Evolutionary conservation across 768 basidiomycete species (phyloP), one percentile per base, ranked within the genome.

Genomic region (Leccinum arenicola): DNA sequence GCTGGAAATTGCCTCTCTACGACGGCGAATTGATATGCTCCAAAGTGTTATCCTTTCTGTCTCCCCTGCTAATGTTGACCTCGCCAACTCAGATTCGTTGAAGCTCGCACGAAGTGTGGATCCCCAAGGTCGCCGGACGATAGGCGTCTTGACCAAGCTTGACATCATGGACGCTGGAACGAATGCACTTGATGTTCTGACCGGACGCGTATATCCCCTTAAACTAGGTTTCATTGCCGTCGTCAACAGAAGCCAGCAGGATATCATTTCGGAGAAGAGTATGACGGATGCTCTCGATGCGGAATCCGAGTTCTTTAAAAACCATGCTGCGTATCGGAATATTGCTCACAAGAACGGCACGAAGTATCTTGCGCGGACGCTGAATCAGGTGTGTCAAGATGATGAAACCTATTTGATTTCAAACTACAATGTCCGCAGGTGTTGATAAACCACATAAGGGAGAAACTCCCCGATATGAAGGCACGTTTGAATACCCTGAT

Each of bases 151-250:
- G 53, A 96, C 96, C 14, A 99, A 99, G 75, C 84, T 98, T 35
- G 97, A 99, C 76, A 82, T 99, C 50, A 99, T 99, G 97, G 97
- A 98, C 68, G 95, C 95, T 6, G 97, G 97, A 29, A 99, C 97
- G 36, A 98, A 99, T 72, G 97, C 97, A 21, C 77, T 95, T 36
- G 96, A 99, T 74, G 88, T 98, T 64, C 83, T 98, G 38, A 98
- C 93, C 0, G 97, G 97, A 43, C 89, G 96, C 59, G 91, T 98
- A 48, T 99, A 99, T 75, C 97, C 97, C 33, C 84, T 99, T 62
- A 98, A 98, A 73, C 83, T 99, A 11, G 97, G 97, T 49, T 99
- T 99, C 75, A 95, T 98, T 63, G 97, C 97, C 19, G 90, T 98
- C 12, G 97, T 99, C 58, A 97, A 97, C 70, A 88, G 97, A 57